These are phyloP conservation scores for Pelargonium nanum DNA, from an alignment of 345 rosid species.

Conservation along the genomic window DNA sequence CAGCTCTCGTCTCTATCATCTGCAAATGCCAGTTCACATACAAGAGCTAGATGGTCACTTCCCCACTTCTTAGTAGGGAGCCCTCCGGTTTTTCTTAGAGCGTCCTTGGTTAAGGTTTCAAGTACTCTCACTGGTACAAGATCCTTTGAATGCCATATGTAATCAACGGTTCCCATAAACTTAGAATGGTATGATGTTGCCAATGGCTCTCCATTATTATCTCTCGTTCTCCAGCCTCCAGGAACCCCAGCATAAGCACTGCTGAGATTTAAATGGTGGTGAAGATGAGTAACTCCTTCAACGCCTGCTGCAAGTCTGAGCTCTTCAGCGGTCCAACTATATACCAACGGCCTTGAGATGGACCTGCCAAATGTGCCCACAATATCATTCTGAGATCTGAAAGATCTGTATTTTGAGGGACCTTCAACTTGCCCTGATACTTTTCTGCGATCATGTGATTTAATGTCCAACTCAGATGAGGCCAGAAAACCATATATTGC, in stretches of 20 bases:
- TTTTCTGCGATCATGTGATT: constrained; percentile 46
- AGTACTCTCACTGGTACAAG: constrained; percentile 80
- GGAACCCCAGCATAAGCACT: constrained; percentile 75
- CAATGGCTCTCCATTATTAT: constrained; percentile 65
- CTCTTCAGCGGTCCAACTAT: constrained; percentile 65
- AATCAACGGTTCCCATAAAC: constrained; percentile 91
- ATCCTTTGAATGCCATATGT: constrained; percentile 75
- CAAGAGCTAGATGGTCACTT: constrained; percentile 95
- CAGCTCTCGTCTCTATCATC: no score
- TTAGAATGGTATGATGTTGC: constrained; percentile 83
- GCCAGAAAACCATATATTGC: constrained; percentile 72
- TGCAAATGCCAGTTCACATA: constrained; percentile 66
- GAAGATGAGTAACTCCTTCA: constrained; percentile 34
- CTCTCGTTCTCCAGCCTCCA: constrained; percentile 49
- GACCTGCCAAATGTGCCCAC: constrained; percentile 17
- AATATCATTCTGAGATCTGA: constrained; percentile 20
- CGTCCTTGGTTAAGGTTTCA: constrained; percentile 64
- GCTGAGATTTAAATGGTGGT: constrained; percentile 48
- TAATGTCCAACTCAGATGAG: constrained; percentile 68
- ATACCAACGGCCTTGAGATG: constrained; percentile 20
- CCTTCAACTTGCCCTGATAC: constrained; percentile 55
- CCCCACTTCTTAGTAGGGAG: constrained; percentile 89
- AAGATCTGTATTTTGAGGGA: constrained; percentile 17
- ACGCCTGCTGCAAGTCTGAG: constrained; percentile 62
- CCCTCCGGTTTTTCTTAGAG: constrained; percentile 52